Evolutionary conservation across 768 basidiomycete genomes (phyloP), one percentile per base, ranked within the genome.

Genomic region (Amanita phalloides): DNA sequence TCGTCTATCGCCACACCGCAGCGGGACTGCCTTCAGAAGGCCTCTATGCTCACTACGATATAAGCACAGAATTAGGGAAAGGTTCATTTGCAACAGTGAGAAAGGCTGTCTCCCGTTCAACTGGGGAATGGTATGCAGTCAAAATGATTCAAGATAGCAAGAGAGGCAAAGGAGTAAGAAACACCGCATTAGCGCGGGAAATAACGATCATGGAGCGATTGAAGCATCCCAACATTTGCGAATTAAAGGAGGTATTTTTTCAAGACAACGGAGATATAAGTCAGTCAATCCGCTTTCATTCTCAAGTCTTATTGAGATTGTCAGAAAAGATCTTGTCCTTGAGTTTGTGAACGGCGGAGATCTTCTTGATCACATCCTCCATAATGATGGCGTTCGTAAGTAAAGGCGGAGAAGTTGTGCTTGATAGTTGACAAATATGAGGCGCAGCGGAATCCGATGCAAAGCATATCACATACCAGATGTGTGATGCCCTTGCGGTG

Each of bases 61-160:
- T 88, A 36, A 71, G 73, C 30, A 64, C 70, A 47, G 84, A 88
- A 64, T 78, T 97, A 3, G 95, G 95, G 49, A 85, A 84, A 58
- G 95, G 95, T 7, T 83, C 90, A 2, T 98, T 96, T 62, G 95
- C 92, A 3, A 85, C 84, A 8, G 95, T 97, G 17, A 78, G 84
- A 70, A 88, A 86, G 63, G 92, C 89, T 1, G 71, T 93, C 42
- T 76, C 81, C 57, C 78, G 82, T 8, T 64, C 67, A 20, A 85
- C 84, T 9, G 90, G 90, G 9, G 68, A 77, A 52, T 81, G 81
- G 74, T 84, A 78, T 55, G 95, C 95, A 0, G 81, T 94, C 65
- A 98, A 98, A 71, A 84, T 91, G 71, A 90, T 94, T 54, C 74
- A 81, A 39, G 71, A 71, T 7, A 70, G 74, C 52, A 71, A 68